Evolutionary conservation across 2,329 filamentous ascomycete genomes (phyloP).

Genomic region (Tolypocladium endophyticum): DNA sequence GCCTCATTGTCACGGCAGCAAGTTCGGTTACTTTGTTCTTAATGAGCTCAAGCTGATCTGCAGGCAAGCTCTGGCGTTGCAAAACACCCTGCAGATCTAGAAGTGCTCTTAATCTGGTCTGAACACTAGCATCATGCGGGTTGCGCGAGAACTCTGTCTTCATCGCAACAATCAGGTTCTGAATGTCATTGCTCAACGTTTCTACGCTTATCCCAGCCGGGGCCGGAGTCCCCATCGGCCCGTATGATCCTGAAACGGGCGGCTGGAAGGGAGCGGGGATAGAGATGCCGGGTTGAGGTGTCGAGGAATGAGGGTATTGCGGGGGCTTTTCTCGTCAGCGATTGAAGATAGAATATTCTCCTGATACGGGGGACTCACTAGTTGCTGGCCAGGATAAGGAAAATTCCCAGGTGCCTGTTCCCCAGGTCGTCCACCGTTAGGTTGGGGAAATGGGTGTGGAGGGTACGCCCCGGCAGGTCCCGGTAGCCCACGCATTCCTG

Average conservation of each 20-base stretch:
- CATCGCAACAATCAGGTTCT: conserved; percentile 62
- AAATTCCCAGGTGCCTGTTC: conserved; percentile 5
- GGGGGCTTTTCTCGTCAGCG: background rate
- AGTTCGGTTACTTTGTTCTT: conserved; percentile 76
- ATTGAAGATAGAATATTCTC: background rate
- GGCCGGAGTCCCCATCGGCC: conserved; percentile 15
- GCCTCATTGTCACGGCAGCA: conserved; percentile 50
- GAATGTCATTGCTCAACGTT: conserved; percentile 73
- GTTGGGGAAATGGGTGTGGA: conserved; percentile 15
- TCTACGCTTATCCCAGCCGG: conserved; percentile 52
- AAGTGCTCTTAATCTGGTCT: conserved; percentile 73
- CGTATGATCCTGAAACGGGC: conserved; percentile 27
- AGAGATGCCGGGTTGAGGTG: conserved; percentile 25
- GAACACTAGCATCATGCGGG: conserved; percentile 64
- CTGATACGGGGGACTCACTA: conserved; percentile 13
- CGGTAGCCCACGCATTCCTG: conserved; percentile 28
- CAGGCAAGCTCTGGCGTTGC: conserved; percentile 65
- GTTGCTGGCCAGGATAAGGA: conserved; percentile 14
- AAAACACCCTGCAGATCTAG: conserved; percentile 69
- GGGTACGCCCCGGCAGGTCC: conserved; percentile 13
- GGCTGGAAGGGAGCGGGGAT: conserved; percentile 30
- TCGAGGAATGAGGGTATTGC: conserved; percentile 26
- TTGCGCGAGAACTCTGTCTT: conserved; percentile 66
- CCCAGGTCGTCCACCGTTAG: conserved; percentile 18
- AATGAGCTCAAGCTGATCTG: conserved; percentile 74